phyloP scores from a whole-genome alignment of 2,329 filamentous ascomycete genomes.

The Xylariaceae sp. region DNA sequence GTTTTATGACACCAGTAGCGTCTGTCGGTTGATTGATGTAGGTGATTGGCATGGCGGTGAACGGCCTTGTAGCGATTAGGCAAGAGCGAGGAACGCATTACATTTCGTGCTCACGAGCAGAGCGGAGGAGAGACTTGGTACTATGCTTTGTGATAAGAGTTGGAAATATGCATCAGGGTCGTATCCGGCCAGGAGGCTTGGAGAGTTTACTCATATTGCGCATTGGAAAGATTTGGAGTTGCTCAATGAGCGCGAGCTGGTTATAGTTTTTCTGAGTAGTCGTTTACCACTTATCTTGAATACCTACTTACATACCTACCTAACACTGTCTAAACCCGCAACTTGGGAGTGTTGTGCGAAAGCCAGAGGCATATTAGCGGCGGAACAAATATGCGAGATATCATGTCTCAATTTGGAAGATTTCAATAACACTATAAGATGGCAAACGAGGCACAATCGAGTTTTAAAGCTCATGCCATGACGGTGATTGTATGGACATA shows the following conservation, averaged over 20 bases:
- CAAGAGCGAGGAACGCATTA: neutral
- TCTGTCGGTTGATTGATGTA: neutral
- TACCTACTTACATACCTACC: too few relatives aligned
- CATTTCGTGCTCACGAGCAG: constrained; percentile 3
- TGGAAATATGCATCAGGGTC: constrained; percentile 4
- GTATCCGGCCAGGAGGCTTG: neutral
- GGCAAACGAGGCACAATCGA: too few relatives aligned
- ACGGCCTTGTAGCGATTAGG: too few relatives aligned
- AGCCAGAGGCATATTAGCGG: too few relatives aligned
- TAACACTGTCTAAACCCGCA: too few relatives aligned
- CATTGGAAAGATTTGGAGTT: neutral
- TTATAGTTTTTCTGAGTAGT: too few relatives aligned
- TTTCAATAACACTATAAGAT: too few relatives aligned
- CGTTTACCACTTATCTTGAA: too few relatives aligned
- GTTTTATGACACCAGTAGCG: constrained; percentile 34
- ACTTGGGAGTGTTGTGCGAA: too few relatives aligned
- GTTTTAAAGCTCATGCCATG: constrained; percentile 14
- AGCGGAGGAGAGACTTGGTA: constrained; percentile 1
- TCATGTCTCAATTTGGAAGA: too few relatives aligned
- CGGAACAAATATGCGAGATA: too few relatives aligned
- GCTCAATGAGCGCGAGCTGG: too few relatives aligned
- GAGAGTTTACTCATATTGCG: neutral
- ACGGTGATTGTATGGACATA: constrained; percentile 33
- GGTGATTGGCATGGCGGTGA: neutral
- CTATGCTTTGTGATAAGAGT: constrained; percentile 6